Base-by-base conservation (phyloP, 306 rosid species). In the Ormosia emarginata region DNA sequence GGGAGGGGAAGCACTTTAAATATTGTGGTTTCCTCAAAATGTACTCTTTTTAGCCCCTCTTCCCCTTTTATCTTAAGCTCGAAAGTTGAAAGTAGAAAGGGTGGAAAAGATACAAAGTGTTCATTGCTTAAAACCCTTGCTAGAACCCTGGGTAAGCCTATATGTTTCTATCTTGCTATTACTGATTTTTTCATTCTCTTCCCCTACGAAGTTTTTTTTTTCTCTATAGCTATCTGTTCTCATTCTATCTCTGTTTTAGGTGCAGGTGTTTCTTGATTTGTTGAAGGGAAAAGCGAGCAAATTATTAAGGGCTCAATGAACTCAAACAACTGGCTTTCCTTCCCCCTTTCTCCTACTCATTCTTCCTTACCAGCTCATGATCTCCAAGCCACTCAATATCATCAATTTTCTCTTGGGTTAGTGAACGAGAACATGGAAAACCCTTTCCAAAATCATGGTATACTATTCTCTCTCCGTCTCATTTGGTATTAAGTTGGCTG, bases 261-360 rank as follows among this genome's bases (percentile, higher is more conserved):
- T 68, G 77, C 89, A 90, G 95, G 90, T 55, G 69, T 43, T 73
- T 49, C 75, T 80, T 82, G 79, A 76, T 86, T 82, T 69, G 7
- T 73, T 70, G 81, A 63, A 81, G 58, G 67, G 56, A 34, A 41
- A 62, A 47, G 24, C 3, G 37, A 65, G 52, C 32, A 5, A 33
- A 36, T 34, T 32, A 84, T 69, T 86, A 82, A 78, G 89, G 88
- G 90, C 68, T 89, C 96, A 63, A 90, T 90, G 94, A 93, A 95
- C 78, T 81, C 95, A 83, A 95, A 95, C 88, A 95, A 93, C 91
- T 95, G 99, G 98, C 97, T 95, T 52, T 93, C 99, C 1, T 95
- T 92, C 83, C 99, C 99, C 57, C 94, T 93, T 71, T 92, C 97
- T 33, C 98, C 98, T 8, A 83, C 93, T 74, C 90, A 90, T 78